Conservation (phyloP, 805 yeast genomes). For the Candida wancherniae region DNA sequence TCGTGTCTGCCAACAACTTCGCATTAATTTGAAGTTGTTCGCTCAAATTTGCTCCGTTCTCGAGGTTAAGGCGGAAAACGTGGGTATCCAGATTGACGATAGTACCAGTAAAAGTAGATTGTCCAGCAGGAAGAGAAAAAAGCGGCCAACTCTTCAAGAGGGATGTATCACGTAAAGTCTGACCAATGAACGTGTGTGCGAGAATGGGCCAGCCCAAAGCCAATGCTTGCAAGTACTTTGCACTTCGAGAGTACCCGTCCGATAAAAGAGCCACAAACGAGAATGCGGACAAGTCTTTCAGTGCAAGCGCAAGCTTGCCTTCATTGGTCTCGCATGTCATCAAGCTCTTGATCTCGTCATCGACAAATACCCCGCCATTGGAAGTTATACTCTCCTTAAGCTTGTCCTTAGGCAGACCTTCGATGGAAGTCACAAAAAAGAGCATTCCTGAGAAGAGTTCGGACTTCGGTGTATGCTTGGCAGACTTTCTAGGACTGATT, state of each 20-base stretch:
- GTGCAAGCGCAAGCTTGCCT: constrained; percentile 8
- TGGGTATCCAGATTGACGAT: constrained; percentile 48
- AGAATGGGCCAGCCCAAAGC: constrained; percentile 86
- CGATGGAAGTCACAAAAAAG: constrained; percentile 35
- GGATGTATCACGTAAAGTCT: constrained; percentile 34
- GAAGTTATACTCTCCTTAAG: constrained; percentile 30
- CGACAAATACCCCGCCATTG: constrained; percentile 41
- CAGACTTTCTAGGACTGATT: no score
- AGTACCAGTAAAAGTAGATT: constrained; percentile 42
- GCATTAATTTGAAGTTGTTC: constrained; percentile 42
- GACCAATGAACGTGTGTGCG: constrained; percentile 51
- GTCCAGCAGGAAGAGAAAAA: constrained; percentile 71
- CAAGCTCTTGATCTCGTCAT: constrained; percentile 31
- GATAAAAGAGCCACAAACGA: constrained; percentile 65
- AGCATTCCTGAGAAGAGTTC: constrained; percentile 17
- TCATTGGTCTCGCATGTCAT: constrained; percentile 15
- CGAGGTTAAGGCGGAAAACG: constrained; percentile 37
- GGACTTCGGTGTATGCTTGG: constrained; percentile 3
- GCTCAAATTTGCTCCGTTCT: constrained; percentile 23
- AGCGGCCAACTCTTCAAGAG: constrained; percentile 40
- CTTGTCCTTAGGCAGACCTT: constrained; percentile 28
- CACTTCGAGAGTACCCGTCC: constrained; percentile 54
- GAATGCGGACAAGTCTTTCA: constrained; percentile 1
- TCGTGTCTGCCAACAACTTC: constrained; percentile 25
- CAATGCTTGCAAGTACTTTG: constrained; percentile 70